Evolutionary conservation across 805 yeast genomes (phyloP).

Genomic region (Ogataea glucozyma): DNA sequence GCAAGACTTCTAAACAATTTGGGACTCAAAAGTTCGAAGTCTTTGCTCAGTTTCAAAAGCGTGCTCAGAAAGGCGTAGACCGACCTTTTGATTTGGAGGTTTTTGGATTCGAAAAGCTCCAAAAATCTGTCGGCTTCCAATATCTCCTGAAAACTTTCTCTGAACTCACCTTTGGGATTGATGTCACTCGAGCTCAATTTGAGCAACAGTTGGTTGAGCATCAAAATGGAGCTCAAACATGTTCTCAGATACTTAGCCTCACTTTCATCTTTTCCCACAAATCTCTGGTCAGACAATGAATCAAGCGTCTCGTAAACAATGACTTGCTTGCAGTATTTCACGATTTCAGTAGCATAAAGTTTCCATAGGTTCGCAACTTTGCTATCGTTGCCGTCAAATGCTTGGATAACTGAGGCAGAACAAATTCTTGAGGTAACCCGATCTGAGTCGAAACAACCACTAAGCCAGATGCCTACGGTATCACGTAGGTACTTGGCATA

Average conservation of each 20-base stretch:
- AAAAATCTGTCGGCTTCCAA: constrained; percentile 45
- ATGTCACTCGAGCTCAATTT: constrained; percentile 8
- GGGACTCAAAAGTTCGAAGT: constrained; percentile 26
- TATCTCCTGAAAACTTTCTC: constrained; percentile 34
- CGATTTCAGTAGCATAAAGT: constrained; percentile 54
- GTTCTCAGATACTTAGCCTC: constrained; percentile 62
- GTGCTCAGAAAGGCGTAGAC: constrained; percentile 40
- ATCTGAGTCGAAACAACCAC: constrained; percentile 74
- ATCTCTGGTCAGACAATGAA: constrained; percentile 74
- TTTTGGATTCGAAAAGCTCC: constrained; percentile 41
- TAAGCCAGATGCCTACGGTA: constrained; percentile 70
- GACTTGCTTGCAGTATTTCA: constrained; percentile 54
- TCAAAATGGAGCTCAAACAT: constrained; percentile 47
- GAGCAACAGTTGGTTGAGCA: constrained; percentile 38
- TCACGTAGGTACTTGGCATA: constrained; percentile 68
- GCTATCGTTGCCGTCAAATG: constrained; percentile 58
- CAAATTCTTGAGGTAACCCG: constrained; percentile 56
- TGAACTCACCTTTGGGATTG: constrained; percentile 23
- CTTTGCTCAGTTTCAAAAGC: constrained; percentile 24
- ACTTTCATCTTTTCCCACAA: constrained; percentile 65
- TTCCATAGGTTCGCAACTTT: constrained; percentile 61
- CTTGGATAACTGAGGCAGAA: constrained; percentile 43
- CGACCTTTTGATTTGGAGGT: constrained; percentile 44
- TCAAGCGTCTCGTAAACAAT: constrained; percentile 58
- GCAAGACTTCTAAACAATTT: constrained; percentile 42